These are phyloP conservation scores for Porphyra umbilicalis DNA, from an alignment of 31 red algal genomes.

Conservation along the genomic window DNA sequence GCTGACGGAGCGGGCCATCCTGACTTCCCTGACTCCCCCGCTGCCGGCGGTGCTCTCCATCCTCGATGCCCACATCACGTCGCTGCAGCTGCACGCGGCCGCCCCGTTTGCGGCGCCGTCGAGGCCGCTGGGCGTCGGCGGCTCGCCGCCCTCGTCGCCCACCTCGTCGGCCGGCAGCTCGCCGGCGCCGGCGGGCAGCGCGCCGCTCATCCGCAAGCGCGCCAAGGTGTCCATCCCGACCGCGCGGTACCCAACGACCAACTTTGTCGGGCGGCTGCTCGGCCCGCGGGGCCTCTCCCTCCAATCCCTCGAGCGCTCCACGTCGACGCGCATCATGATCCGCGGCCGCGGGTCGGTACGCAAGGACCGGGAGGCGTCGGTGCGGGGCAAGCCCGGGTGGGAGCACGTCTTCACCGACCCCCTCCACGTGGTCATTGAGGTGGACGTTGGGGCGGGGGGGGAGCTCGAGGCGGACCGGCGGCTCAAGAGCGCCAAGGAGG, in stretches of 20 bases:
- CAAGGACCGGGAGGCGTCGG: constrained; percentile 92
- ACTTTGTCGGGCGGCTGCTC: constrained; percentile 70
- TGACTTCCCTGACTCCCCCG: background rate
- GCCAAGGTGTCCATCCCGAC: constrained; percentile 75
- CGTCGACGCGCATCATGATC: constrained; percentile 94
- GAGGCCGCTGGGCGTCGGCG: background rate
- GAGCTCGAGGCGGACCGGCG: constrained; percentile 41
- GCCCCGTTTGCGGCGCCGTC: background rate
- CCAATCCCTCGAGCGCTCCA: constrained; percentile 76
- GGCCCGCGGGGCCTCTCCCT: constrained; percentile 72
- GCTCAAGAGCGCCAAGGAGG: constrained; percentile 68
- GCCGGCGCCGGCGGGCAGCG: background rate
- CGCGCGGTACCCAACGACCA: constrained; percentile 62
- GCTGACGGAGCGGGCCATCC: background rate
- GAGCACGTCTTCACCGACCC: constrained; percentile 98
- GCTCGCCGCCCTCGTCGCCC: background rate
- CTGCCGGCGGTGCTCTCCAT: background rate
- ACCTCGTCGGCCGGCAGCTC: background rate
- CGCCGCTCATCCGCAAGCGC: constrained; percentile 21
- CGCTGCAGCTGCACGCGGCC: background rate
- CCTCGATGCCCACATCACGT: background rate
- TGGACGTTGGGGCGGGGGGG: constrained; percentile 32
- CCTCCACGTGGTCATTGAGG: constrained; percentile 85
- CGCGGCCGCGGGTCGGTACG: constrained; percentile 88
- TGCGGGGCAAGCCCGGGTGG: constrained; percentile 95